Conservation (phyloP, 2,329 filamentous ascomycete species). For the Mycocentrospora acerina region DNA sequence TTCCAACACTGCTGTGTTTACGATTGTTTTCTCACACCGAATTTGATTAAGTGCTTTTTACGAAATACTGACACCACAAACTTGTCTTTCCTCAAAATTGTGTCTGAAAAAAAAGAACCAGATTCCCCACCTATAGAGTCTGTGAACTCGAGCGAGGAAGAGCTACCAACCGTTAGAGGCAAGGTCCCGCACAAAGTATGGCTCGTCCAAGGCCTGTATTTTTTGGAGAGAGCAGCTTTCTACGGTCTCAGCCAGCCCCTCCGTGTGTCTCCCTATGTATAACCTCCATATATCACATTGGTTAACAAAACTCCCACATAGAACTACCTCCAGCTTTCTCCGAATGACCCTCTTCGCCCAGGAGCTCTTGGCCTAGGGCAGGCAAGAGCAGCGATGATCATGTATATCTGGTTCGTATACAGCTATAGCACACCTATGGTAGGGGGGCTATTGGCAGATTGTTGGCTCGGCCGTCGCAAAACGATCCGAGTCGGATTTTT, state of each 20-base stretch:
- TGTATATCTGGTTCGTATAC: constrained; percentile 56
- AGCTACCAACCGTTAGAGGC: constrained; percentile 2
- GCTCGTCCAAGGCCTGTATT: constrained; percentile 2
- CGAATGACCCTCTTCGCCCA: constrained; percentile 28
- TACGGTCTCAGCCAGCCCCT: constrained; percentile 2
- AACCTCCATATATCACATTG: neutral
- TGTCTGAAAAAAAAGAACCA: neutral
- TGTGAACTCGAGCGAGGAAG: neutral
- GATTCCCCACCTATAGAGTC: neutral
- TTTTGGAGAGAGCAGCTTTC: constrained; percentile 4
- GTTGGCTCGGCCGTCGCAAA: constrained; percentile 34
- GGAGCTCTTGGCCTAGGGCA: constrained; percentile 17
- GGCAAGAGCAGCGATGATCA: constrained; percentile 49
- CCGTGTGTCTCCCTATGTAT: constrained; percentile 2
- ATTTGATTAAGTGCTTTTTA: neutral
- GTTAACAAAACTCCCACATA: constrained; percentile 20
- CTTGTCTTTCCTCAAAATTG: neutral
- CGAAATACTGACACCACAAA: neutral
- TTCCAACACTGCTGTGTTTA: neutral
- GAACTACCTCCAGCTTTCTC: constrained; percentile 39
- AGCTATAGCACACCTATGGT: constrained; percentile 34
- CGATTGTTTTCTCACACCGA: neutral
- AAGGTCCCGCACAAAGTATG: constrained; percentile 1
- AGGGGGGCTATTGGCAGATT: constrained; percentile 33
- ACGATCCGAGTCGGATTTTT: constrained; percentile 28